Evolutionary conservation across 176 grass and related monocot genomes (phyloP).

Genomic region (Hordeum vulgare): MorexV3_pseudomolecules_assembly NC_058523.1:215646963-215647462

Average conservation of each 20-base stretch:
- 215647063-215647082: not conserved
- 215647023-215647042: no score
- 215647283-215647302: not conserved
- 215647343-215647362: not conserved
- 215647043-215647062: not conserved
- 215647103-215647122: constrained; percentile 37
- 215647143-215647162: not conserved
- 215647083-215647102: not conserved
- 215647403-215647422: not conserved
- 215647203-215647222: not conserved
- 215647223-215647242: not conserved
- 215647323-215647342: not conserved
- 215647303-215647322: not conserved
- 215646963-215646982: no score
- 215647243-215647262: not conserved
- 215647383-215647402: not conserved
- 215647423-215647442: not conserved
- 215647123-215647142: constrained; percentile 11
- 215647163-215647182: not conserved
- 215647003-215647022: no score
- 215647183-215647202: not conserved
- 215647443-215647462: no score
- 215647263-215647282: not conserved
- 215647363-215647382: not conserved
- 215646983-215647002: no score